Evolutionary conservation across 2,329 filamentous ascomycete species (phyloP).

Genomic region (Fusarium pseudograminearum): DNA sequence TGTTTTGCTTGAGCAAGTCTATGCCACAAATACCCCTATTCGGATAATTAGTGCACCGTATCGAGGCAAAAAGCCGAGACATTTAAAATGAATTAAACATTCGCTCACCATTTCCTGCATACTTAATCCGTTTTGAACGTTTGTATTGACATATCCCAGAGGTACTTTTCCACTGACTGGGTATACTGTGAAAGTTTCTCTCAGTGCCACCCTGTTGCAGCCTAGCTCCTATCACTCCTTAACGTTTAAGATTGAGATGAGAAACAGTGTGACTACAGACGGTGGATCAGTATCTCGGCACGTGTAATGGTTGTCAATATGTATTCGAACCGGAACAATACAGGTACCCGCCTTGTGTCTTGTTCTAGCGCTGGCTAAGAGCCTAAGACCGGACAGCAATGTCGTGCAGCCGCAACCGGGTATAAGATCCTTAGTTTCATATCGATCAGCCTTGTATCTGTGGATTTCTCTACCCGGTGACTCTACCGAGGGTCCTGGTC

Average conservation of each 20-base stretch:
- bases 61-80: not conserved
- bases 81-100: not conserved
- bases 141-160: not conserved
- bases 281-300: conserved; percentile 11
- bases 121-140: too few relatives aligned
- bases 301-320: not conserved
- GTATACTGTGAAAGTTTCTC: not conserved
- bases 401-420: conserved; percentile 34
- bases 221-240: not conserved
- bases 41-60: not conserved
- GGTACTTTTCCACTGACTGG: not conserved
- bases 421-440: conserved; percentile 28
- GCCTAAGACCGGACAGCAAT: conserved; percentile 27
- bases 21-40: not conserved
- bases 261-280: not conserved
- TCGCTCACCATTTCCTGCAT: not conserved
- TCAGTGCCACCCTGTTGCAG: not conserved
- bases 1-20: not conserved
- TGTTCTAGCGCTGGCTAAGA: conserved; percentile 18
- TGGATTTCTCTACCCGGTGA: not conserved
- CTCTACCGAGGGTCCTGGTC: not conserved
- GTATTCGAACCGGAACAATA: conserved; percentile 6
- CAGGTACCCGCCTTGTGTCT: conserved; percentile 26
- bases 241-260: not conserved
- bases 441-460: conserved; percentile 26